Evolutionary conservation across 371 early-diverging fungal genomes (phyloP), one percentile per base, ranked within the genome.

Genomic region (Umbelopsis sp.): DNA sequence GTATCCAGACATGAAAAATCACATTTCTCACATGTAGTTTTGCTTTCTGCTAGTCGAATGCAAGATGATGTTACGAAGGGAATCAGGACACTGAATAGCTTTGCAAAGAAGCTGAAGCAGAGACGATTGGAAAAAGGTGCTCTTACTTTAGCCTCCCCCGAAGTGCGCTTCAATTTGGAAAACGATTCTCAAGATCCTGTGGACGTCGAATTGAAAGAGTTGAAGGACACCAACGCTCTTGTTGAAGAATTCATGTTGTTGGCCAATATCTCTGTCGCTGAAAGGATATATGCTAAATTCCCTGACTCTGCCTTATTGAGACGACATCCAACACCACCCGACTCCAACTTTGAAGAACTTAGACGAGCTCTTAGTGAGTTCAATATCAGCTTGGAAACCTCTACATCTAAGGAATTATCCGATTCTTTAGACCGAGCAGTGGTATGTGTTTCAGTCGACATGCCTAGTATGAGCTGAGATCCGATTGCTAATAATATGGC

Each of bases 241-340:
- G 95, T 99, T 29, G 99, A 99, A 75, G 99, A 99, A 80, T 98
- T 99, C 81, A 99, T 99, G 99, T 88, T 99, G 73, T 87, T 99
- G 24, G 99, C 99, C 53, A 99, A 99, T 80, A 97, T 98, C 69
- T 91, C 92, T 45, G 99, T 99, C 0, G 99, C 99, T 4, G 87
- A 91, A 74, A 92, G 94, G 76, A 98, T 99, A 44, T 93, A 90
- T 70, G 79, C 87, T 41, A 79, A 88, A 63, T 97, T 96, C 83
- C 98, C 97, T 0, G 97, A 95, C 45, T 91, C 92, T 37, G 94
- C 99, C 0, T 81, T 99, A 78, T 85, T 99, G 45, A 93, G 99
- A 67, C 84, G 91, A 4, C 98, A 98, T 72, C 78, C 82, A 20
- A 83, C 92, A 0, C 97, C 97, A 9, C 90, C 93, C 6, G 71